phyloP scores from a whole-genome alignment of 2,329 filamentous ascomycete species.

The Fusarium cicatricum region DNA sequence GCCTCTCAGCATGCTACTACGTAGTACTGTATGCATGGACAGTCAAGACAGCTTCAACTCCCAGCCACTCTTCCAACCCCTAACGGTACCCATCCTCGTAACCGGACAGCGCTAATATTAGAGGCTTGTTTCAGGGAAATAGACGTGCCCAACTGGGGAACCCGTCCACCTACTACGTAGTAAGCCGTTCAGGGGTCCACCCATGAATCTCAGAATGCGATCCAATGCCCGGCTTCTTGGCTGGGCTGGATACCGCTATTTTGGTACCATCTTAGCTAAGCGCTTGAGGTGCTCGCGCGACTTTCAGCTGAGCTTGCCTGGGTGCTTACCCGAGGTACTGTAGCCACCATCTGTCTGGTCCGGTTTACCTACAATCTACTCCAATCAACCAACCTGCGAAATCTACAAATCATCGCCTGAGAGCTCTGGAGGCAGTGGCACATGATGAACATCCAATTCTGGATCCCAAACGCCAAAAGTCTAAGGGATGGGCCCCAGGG shows the following conservation, averaged over 20 bases:
- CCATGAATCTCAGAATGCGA: neutral
- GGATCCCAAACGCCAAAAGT: no score
- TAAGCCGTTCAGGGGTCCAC: slow-evolving; percentile 19
- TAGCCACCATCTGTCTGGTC: no score
- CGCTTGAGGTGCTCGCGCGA: neutral
- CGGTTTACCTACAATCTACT: no score
- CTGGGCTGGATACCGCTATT: neutral
- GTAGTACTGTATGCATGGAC: no score
- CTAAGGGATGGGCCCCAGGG: neutral
- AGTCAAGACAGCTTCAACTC: no score
- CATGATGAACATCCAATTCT: no score
- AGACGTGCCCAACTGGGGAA: slow-evolving; percentile 21
- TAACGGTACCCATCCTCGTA: slow-evolving; percentile 24
- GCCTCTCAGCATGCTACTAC: neutral
- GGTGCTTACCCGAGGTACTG: no score
- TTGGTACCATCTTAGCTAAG: slow-evolving; percentile 16
- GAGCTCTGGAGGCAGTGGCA: no score
- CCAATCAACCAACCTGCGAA: no score
- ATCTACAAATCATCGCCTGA: no score
- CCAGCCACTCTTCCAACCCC: slow-evolving; percentile 17
- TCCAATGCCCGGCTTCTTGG: neutral
- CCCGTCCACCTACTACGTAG: neutral
- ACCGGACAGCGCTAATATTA: slow-evolving; percentile 24
- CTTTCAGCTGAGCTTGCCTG: no score
- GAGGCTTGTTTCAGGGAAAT: slow-evolving; percentile 33